Conservation (phyloP, 2,329 filamentous ascomycete genomes). For the Sporothrix brasiliensis region DNA sequence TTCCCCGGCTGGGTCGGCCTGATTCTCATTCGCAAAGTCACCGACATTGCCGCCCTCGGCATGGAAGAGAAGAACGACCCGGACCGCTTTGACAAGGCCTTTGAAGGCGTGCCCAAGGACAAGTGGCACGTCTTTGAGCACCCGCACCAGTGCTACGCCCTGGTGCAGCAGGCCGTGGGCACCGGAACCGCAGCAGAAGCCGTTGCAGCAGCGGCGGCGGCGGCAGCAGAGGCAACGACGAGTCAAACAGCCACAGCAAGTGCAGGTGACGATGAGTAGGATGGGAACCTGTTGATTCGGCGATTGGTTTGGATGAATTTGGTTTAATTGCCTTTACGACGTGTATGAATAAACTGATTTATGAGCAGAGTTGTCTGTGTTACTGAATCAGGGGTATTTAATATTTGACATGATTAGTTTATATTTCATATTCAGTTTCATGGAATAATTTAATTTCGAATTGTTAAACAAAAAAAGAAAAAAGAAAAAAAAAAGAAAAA, state of each 20-base stretch:
- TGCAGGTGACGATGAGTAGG: not conserved
- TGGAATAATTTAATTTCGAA: not conserved
- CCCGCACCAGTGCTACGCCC: constrained; percentile 63
- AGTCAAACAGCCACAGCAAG: not conserved
- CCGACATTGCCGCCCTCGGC: constrained; percentile 67
- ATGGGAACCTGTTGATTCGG: not conserved
- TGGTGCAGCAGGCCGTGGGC: constrained; percentile 25
- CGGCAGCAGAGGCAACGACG: not conserved
- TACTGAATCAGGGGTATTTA: no score
- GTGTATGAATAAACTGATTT: not conserved
- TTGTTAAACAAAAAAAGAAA: no score
- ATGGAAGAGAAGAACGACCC: constrained; percentile 75
- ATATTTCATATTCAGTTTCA: not conserved
- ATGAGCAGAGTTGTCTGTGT: not conserved
- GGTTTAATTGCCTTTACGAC: not conserved
- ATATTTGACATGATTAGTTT: no score
- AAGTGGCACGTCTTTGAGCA: constrained; percentile 84
- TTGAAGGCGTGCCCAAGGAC: constrained; percentile 68
- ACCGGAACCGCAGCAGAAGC: not conserved
- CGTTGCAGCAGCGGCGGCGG: not conserved
- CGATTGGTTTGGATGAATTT: not conserved
- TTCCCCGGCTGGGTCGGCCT: constrained; percentile 76
- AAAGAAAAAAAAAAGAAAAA: no score
- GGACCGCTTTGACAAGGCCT: constrained; percentile 79
- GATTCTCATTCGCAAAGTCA: constrained; percentile 85